Base-by-base conservation (phyloP, 2,329 filamentous ascomycete species). In the Teratosphaeria nubilosa region DNA sequence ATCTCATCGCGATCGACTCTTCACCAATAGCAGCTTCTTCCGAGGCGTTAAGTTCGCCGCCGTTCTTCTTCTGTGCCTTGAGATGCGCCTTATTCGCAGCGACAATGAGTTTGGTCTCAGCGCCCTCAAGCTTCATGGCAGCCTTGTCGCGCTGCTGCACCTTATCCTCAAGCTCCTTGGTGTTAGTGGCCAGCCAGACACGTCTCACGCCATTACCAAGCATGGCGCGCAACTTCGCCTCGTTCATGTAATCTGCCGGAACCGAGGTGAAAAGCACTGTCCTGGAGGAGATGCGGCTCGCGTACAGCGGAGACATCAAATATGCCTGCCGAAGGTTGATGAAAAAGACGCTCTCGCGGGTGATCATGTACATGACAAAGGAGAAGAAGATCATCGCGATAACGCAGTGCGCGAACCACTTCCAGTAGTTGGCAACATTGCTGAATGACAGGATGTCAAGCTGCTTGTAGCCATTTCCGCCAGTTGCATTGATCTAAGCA, bases 281-380 rank as follows among this genome's bases (percentile, higher is more conserved):
- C 56, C 90, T 85, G 2, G 91, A 92, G 1, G 92, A 96, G 52
- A 96, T 85, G 58, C 91, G 88, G 68, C 86, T 87, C 56, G 90
- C 82, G 71, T 95, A 95, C 53, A 88, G 79, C 11, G 91, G 90
- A 11, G 90, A 91, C 57, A 95, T 82, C 48, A 95, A 83, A 75
- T 95, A 96, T 0, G 92, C 92, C 75, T 97, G 92, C 62, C 91
- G 88, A 55, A 97, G 76, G 68, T 95, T 95, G 77, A 96, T 87
- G 74, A 90, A 95, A 80, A 86, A 96, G 66, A 97, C 87, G 70
- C 84, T 86, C 73, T 97, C 92, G 59, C 92, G 83, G 58, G 91
- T 87, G 62, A 97, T 84, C 68, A 90, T 86, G 74, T 89, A 94
- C 72, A 97, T 86, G 63, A 97, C 80, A 70, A 97, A 97, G 52